Evolutionary conservation across 2,329 filamentous ascomycete genomes (phyloP), one percentile per base, ranked within the genome.

Genomic region (Fonsecaea erecta): DNA sequence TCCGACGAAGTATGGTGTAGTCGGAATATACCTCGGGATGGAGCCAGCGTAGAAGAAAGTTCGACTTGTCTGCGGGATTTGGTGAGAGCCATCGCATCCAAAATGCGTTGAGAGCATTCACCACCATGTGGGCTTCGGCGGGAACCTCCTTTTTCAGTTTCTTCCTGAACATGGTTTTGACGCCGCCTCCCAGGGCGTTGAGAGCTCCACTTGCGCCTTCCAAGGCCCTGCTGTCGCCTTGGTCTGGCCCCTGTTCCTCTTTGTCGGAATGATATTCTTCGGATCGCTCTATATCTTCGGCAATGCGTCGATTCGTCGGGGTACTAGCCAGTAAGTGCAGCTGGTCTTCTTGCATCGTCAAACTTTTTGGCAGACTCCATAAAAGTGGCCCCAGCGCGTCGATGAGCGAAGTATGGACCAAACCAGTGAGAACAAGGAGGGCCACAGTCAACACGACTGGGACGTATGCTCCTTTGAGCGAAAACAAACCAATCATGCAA

Each of bases 401-500:
- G 60, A 81, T 80, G 43, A 82, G 75, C 6, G 80, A 80, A 53
- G 92, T 76, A 74, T 96, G 91, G 71, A 92, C 90, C 12, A 96
- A 82, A 0, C 86, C 78, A 0, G 90, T 94, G 74, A 93, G 88
- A 69, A 96, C 76, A 5, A 93, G 80, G 77, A 93, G 90, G 18
- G 89, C 74, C n/a, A 90, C 82, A 85, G 93, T 93, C 53, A 95
- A 79, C 18, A 92, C 79, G 63, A 93, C 78, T 0, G 92, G 91
- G 0, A 88, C 89, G 26, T 62, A 61, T 8, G 68, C 70, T 12
- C 55, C 62, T 26, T 62, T 62, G 18, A 35, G 85, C 46, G 85
- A 89, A 73, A 97, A 93, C 0, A 97, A 83, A 21, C 93, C 93
- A 68, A 97, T 89, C 77, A 97, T 84, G 78, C 91, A 94, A 12